These are phyloP conservation scores for Trichoderma gamsii DNA, from an alignment of 495 filamentous ascomycete species.

Conservation along the genomic window DNA sequence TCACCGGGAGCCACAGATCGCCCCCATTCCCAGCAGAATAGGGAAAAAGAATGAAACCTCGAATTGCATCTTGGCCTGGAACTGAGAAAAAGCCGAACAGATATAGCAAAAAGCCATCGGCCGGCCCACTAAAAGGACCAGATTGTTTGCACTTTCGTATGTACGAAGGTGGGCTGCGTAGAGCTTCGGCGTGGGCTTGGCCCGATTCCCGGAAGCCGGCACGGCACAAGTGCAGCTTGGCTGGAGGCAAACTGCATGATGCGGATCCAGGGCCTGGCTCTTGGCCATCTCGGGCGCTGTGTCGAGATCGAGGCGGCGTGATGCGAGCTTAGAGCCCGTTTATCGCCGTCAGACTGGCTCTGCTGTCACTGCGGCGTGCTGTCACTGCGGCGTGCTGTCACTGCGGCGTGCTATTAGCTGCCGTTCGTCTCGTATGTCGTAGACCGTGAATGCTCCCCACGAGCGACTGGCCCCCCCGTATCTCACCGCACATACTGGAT, in stretches of 20 bases:
- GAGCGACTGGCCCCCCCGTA: background rate
- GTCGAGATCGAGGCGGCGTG: background rate
- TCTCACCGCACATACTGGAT: background rate
- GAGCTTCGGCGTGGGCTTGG: background rate
- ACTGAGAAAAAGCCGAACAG: background rate
- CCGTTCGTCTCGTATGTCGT: background rate
- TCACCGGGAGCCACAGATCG: background rate
- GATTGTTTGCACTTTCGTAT: background rate
- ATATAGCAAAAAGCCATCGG: background rate
- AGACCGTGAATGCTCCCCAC: background rate
- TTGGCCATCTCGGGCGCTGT: no score
- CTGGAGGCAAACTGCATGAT: no score
- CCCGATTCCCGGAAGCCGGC: slow-evolving; percentile 5
- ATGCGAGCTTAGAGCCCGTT: background rate
- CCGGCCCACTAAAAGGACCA: background rate
- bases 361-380: background rate
- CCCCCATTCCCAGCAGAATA: background rate
- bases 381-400: background rate
- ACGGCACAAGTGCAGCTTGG: slow-evolving; percentile 7
- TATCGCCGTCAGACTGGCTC: background rate
- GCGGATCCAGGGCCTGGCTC: no score
- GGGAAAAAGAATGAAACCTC: background rate
- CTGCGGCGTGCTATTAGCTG: background rate
- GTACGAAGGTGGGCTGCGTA: background rate
- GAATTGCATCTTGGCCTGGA: background rate